Evolutionary conservation across 345 rosid genomes (phyloP), one percentile per base, ranked within the genome.

Genomic region (Acer negundo): DNA sequence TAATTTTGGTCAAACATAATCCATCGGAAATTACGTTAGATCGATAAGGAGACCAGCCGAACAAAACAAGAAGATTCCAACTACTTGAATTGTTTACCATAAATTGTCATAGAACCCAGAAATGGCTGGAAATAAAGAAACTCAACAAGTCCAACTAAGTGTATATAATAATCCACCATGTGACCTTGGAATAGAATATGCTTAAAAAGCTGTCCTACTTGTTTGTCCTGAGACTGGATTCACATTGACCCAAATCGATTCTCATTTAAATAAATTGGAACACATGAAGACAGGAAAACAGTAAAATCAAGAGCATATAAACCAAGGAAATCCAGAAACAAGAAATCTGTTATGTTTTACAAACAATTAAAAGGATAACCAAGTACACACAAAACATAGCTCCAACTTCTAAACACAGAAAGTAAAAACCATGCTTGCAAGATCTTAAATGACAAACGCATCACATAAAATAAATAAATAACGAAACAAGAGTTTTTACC

Each of bases 111-210:
- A 75, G 76, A 78, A 80, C 56, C 75, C 83, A 70, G 72, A 81
- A 75, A 76, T 75, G 85, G 79, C 82, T 76, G 80, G 74, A 75
- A 64, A 81, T 73, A 82, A 79, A 85, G 84, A 81, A 81, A 75
- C 77, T 77, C 80, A 59, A 77, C 53, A 75, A 76, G 70, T 77
- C 61, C 76, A 86, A 85, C 84, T 44, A 85, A 83, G 79, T 74
- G 69, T 78, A 77, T 80, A 80, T 77, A 77, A 86, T 73, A 84
- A 77, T 82, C 75, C 51, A 80, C 84, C 98, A 90, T 92, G 97
- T 93, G 95, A 87, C 78, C 80, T 75, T 62, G 80, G 83, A 90
- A 83, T 92, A 87, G 76, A 86, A 85, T 89, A 91, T 84, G 67
- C 80, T 64, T 75, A 78, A 83, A 74, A 85, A 81, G 82, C 81